phyloP scores from a whole-genome alignment of 169 alveolate species.

The Plasmodium inui region DNA sequence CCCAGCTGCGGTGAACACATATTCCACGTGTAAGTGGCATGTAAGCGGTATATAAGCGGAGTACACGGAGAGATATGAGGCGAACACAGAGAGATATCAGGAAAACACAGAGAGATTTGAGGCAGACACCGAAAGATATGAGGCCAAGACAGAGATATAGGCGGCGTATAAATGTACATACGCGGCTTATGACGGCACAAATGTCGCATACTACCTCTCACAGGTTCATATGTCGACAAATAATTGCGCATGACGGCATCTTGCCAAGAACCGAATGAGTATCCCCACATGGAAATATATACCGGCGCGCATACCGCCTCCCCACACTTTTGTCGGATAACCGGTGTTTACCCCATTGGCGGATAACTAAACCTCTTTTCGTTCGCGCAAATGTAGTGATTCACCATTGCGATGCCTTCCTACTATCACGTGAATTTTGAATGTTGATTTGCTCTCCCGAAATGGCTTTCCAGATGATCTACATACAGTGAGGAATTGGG shows the following conservation, averaged over 20 bases:
- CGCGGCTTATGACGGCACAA: background rate
- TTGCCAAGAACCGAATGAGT: background rate
- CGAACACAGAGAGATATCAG: background rate
- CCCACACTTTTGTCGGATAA: background rate
- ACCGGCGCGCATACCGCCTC: background rate
- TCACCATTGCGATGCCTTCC: background rate
- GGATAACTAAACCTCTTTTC: background rate
- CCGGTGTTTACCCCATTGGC: background rate
- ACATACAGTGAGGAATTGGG: background rate
- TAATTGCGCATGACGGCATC: background rate
- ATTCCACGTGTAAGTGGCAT: background rate
- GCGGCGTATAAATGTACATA: background rate
- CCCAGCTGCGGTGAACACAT: background rate
- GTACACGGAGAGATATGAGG: background rate
- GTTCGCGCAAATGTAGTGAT: background rate
- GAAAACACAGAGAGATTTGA: background rate
- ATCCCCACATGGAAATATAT: background rate
- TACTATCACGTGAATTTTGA: background rate
- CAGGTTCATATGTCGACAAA: background rate
- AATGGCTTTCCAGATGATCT: background rate
- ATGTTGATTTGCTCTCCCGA: background rate
- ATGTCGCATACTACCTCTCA: background rate
- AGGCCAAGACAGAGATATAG: too few relatives aligned
- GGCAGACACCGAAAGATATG: background rate
- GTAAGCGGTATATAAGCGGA: background rate